phyloP scores from a whole-genome alignment of 768 basidiomycete genomes.

The Russula sp. region DNA sequence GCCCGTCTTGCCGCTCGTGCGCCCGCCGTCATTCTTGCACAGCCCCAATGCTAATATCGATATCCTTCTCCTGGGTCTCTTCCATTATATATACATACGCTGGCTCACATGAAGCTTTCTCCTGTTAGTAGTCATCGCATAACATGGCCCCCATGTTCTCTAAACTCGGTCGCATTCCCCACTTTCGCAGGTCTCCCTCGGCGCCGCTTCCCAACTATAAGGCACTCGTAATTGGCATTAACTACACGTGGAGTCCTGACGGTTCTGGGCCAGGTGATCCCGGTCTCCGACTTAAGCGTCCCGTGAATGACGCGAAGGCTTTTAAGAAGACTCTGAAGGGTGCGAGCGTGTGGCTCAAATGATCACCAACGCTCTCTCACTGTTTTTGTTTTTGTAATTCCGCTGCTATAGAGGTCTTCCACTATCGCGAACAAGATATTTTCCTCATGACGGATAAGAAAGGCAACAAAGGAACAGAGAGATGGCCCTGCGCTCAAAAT shows the following conservation, averaged over 20 bases:
- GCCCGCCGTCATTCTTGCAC: too few species aligned
- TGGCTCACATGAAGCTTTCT: too few species aligned
- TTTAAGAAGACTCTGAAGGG: conserved; percentile 14
- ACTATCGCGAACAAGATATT: conserved; percentile 17
- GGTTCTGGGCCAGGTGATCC: too few species aligned
- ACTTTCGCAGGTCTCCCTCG: neutral
- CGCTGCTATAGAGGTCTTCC: neutral
- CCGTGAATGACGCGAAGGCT: conserved; percentile 17
- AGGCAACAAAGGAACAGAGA: neutral
- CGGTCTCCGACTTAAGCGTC: conserved; percentile 8
- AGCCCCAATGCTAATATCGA: too few species aligned
- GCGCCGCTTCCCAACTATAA: neutral
- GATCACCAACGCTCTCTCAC: neutral
- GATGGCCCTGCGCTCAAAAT: conserved; percentile 23
- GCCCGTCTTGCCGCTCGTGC: too few species aligned
- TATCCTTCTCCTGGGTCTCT: neutral
- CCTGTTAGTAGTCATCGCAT: neutral
- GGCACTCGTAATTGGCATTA: conserved; percentile 10
- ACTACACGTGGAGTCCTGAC: neutral
- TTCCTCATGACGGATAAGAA: conserved; percentile 28
- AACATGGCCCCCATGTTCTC: neutral
- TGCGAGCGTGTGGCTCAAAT: neutral
- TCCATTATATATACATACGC: neutral
- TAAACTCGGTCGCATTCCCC: neutral
- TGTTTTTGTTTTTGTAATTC: neutral